Percentiles rank a stretch among this genome's conserved stretches.
phyloP scores from a whole-genome alignment of 352 stramenopile species.

The Phytophthora meadii region DNA sequence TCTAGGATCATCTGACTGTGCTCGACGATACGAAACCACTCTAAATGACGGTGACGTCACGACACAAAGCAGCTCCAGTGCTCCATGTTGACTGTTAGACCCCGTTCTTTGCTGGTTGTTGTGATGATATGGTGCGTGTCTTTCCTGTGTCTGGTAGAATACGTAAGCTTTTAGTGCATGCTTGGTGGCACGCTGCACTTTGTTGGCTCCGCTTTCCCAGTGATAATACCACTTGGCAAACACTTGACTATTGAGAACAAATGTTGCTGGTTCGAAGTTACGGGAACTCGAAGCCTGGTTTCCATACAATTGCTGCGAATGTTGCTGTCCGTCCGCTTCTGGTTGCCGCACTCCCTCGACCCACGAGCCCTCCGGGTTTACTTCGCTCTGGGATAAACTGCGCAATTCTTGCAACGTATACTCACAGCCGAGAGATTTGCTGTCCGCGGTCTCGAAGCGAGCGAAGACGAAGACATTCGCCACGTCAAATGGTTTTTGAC shows the following conservation, averaged over 20 bases:
- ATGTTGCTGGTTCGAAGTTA: conserved; percentile 13
- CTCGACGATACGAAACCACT: too few species aligned
- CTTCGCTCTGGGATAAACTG: conserved; percentile 56
- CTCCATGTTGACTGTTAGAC: too few species aligned
- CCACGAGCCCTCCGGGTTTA: conserved; percentile 66
- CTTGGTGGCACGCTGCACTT: conserved; percentile 61
- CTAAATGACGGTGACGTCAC: too few species aligned
- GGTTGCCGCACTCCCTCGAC: conserved; percentile 50
- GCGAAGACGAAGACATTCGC: conserved; percentile 41
- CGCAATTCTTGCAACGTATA: conserved; percentile 27
- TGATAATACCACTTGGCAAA: conserved; percentile 71
- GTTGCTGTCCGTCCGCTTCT: conserved; percentile 7
- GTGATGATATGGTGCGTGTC: too few species aligned
- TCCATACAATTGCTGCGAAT: conserved; percentile 22
- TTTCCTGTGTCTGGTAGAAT: too few species aligned
- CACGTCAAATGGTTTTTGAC: conserved; percentile 24
- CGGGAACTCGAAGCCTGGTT: conserved; percentile 14
- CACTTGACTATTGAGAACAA: conserved; percentile 55
- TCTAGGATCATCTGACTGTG: conserved; percentile 20
- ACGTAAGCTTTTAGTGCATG: conserved; percentile 68
- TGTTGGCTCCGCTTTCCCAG: conserved; percentile 68
- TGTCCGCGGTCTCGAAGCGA: conserved; percentile 45
- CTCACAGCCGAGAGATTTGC: conserved; percentile 2
- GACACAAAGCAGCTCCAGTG: too few species aligned
- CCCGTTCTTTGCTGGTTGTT: too few species aligned